Evolutionary conservation across 768 basidiomycete species (phyloP), one percentile per base, ranked within the genome.

Genomic region (Daedalea quercina): DNA sequence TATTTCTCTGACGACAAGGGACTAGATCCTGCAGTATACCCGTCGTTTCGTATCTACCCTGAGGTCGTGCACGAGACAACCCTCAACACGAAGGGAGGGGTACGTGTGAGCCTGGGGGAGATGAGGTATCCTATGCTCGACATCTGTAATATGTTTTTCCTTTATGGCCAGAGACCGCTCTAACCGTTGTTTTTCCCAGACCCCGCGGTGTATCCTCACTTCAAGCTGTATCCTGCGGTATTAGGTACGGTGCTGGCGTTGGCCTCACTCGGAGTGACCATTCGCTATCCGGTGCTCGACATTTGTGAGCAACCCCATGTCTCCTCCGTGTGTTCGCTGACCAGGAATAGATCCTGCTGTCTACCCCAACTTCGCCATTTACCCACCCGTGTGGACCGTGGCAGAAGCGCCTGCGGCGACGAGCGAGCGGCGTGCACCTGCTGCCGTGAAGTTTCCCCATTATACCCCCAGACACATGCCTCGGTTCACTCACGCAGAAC

Each of bases 41-140:
- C 65, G 1, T 43, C 57, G 51, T 48, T 69, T 26, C 52, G 49
- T 9, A n/a, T 66, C 2, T 68, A 68, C 43, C 65, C 65, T 6
- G 54, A 47, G 15, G 31, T 40, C 17, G 1, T 43, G 2, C 20
- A 44, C 17, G 33, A 4, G 31, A 9, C 6, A 24, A 23, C 19
- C 46, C 9, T 33, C 28, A 31, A 31, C 6, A 4, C 11, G 28
- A 31, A 31, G 28, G 6, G 28, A 11, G 28, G 7, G 23, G 28
- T 31, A 17, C 19, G 34, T 25, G 34, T 19, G 34, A 50, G 45
- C 37, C 19, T 15, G 20, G 23, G 34, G 11, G 28, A 24, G 11
- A 17, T 43, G 20, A 44, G n/a, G 22, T 63, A 61, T 41, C 60
- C 60, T 34, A 44, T 42, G 22, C 26, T 61, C 20, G 53, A 61